A percentile compares a stretch with the other conserved stretches of the same genome.
phyloP scores from a whole-genome alignment of 192 early-diverging fungal species.

The Gaertneriomyces semiglobifer region DNA sequence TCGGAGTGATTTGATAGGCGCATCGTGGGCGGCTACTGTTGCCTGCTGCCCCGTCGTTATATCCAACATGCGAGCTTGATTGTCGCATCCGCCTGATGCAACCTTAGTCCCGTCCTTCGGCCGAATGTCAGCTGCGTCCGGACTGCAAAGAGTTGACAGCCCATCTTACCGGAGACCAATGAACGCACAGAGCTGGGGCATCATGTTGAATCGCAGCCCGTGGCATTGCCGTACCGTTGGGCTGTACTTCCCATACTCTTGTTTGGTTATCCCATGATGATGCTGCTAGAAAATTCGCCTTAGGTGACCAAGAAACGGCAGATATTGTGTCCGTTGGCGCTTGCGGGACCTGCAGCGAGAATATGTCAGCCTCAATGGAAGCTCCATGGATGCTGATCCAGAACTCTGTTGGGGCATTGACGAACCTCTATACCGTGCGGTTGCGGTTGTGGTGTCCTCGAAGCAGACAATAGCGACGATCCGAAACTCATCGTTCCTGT shows the following conservation, averaged over 20 bases:
- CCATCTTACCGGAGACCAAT: constrained; percentile 53
- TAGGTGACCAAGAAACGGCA: constrained; percentile 73
- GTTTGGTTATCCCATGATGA: constrained; percentile 95
- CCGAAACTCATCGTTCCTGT: too few relatives aligned
- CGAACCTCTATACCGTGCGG: too few relatives aligned
- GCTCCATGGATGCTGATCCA: too few relatives aligned
- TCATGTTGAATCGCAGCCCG: constrained; percentile 81
- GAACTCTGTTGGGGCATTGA: too few relatives aligned
- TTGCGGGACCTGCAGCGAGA: constrained; percentile 2
- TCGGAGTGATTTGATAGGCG: constrained; percentile 74
- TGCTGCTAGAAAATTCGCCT: constrained; percentile 80
- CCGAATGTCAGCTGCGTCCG: not conserved
- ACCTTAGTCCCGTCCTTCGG: constrained; percentile 86
- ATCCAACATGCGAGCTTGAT: constrained; percentile 82
- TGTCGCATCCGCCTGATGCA: constrained; percentile 87
- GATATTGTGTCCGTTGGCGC: constrained; percentile 48
- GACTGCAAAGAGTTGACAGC: not conserved
- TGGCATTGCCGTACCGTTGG: constrained; percentile 67
- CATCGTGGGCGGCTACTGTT: constrained; percentile 87
- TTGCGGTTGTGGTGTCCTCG: too few relatives aligned
- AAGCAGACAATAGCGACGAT: too few relatives aligned
- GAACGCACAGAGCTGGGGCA: constrained; percentile 73
- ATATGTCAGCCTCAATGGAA: not conserved
- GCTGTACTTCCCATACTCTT: constrained; percentile 85
- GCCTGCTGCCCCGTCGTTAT: constrained; percentile 72